Percentiles rank a stretch among this genome's conserved stretches.
These are phyloP conservation scores for Cicer bijugum DNA, from an alignment of 306 rosid species.

Conservation along the genomic window DNA sequence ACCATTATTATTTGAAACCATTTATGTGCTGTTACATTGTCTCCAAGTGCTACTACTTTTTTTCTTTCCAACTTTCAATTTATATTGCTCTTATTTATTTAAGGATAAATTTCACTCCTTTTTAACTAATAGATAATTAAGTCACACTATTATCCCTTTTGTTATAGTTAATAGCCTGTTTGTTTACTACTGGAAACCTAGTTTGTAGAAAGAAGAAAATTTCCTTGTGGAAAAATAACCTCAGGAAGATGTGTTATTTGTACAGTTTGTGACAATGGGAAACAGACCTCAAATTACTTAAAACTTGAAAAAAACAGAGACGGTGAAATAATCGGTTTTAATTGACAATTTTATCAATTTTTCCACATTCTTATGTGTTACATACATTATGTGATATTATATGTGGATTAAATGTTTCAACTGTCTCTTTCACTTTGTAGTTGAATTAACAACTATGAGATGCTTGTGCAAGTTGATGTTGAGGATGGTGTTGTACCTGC, in stretches of 20 bases:
- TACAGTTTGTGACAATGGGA: constrained; percentile 1
- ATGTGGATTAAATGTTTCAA: constrained; percentile 8
- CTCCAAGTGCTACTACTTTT: neutral
- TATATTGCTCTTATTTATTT: neutral
- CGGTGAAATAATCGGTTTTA: neutral
- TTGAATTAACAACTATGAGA: constrained; percentile 8
- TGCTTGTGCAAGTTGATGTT: constrained; percentile 35
- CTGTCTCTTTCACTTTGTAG: constrained; percentile 10
- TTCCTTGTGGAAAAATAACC: neutral
- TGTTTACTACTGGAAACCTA: neutral
- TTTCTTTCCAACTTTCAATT: neutral
- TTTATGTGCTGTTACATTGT: neutral
- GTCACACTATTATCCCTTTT: neutral
- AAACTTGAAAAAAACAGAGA: neutral
- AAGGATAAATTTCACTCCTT: neutral
- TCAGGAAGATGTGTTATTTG: neutral
- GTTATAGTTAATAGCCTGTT: neutral
- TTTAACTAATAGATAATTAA: neutral
- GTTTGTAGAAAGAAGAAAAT: neutral
- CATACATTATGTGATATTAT: neutral
- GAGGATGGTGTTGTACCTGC: neutral
- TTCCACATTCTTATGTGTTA: neutral
- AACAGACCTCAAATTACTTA: neutral
- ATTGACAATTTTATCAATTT: neutral
- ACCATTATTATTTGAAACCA: constrained; percentile 21